Percentiles rank a stretch among this genome's conserved stretches.
These are phyloP conservation scores for Pleurotus citrinopileatus DNA, from an alignment of 768 basidiomycete genomes.

Conservation along the genomic window DNA sequence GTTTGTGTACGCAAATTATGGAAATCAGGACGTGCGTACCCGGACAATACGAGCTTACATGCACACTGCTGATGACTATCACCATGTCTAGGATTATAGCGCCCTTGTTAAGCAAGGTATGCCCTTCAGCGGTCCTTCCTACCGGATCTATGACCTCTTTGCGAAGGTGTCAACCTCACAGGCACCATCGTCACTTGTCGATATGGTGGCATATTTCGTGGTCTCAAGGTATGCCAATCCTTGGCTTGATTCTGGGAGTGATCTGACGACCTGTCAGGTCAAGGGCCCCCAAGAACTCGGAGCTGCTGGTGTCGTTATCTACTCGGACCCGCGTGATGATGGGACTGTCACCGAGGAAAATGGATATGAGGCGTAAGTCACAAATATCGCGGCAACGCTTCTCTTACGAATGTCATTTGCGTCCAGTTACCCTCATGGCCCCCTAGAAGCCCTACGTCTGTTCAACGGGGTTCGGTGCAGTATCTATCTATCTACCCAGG, in stretches of 20 bases:
- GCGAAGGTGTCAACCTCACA: constrained; percentile 52
- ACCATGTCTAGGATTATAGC: constrained; percentile 61
- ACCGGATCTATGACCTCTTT: neutral
- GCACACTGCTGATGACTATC: no score
- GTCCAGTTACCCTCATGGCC: constrained; percentile 59
- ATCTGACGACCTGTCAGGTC: constrained; percentile 38
- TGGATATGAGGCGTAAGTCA: constrained; percentile 45
- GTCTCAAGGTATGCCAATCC: constrained; percentile 48
- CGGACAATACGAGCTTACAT: no score
- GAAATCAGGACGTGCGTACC: constrained; percentile 26
- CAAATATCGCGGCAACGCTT: neutral
- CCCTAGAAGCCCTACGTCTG: constrained; percentile 56
- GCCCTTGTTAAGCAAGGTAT: constrained; percentile 48
- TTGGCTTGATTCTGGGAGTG: neutral
- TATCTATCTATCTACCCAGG: constrained; percentile 58
- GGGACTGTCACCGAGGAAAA: constrained; percentile 57
- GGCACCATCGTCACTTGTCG: constrained; percentile 59
- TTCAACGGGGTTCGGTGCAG: constrained; percentile 69
- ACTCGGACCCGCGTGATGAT: constrained; percentile 64
- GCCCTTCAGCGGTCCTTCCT: neutral
- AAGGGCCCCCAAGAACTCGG: constrained; percentile 66
- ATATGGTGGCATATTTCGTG: constrained; percentile 64
- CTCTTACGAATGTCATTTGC: neutral
- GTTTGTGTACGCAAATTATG: constrained; percentile 63
- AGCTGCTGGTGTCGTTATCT: constrained; percentile 58